A percentile compares a stretch with the other conserved stretches of the same genome.
Conservation (phyloP, 2,329 filamentous ascomycete species). For the Fusarium metavorans region DNA sequence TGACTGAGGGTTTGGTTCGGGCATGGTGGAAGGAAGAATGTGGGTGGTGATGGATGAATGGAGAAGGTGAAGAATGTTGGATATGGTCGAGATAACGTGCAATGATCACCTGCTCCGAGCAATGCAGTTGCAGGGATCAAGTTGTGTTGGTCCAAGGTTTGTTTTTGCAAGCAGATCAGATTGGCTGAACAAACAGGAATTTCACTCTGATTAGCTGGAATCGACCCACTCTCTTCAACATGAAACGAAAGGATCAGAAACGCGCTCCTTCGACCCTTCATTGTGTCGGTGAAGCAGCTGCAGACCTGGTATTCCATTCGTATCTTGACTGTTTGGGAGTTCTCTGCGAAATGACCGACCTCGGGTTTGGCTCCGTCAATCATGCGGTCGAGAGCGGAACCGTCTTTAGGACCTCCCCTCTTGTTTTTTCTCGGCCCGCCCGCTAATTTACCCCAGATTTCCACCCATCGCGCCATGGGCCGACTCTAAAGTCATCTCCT, state of each 20-base stretch:
- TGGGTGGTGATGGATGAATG: neutral
- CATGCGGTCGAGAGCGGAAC: neutral
- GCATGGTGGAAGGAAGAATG: neutral
- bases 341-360: neutral
- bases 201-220: neutral
- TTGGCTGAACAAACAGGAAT: neutral
- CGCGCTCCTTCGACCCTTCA: neutral
- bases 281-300: neutral
- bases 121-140: neutral
- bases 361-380: neutral
- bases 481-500: too few species aligned
- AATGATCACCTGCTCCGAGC: neutral
- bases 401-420: neutral
- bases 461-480: neutral
- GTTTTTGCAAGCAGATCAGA: neutral
- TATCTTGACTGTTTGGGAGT: neutral
- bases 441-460: neutral
- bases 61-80: neutral
- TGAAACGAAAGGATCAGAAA: neutral
- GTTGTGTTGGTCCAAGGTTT: neutral
- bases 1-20: conserved; percentile 2
- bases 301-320: neutral
- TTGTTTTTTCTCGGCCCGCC: neutral
- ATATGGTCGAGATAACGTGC: neutral
- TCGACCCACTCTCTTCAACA: neutral